Base-by-base conservation (phyloP, 169 alveolate species). In the Babesia bigemina region DNA sequence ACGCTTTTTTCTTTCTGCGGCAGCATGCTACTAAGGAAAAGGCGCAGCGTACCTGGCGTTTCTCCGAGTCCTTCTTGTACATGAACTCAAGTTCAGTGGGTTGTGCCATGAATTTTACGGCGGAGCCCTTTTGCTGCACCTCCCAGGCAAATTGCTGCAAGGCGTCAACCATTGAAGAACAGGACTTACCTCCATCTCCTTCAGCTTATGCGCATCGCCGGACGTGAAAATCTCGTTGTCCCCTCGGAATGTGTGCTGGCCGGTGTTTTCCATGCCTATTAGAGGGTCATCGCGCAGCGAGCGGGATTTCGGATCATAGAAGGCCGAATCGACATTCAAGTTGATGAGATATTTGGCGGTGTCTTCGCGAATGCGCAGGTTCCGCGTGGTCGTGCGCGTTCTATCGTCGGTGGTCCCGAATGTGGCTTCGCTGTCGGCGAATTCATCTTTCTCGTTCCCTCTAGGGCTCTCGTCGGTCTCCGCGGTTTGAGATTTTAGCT, bases 311-410 rank as follows among this genome's bases (percentile, higher is more conserved):
- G 99, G 98, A 83, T 96, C 99, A 88, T 97, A 97, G 78, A 72
- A 93, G 36, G 99, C 99, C 17, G 99, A 95, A 75, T 95, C 93
- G 33, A 93, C 91, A 84, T 96, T 98, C 67, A 98, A 70, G 83
- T 98, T 96, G 60, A 93, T 86, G 12, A 98, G 85, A 84, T 98
- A 98, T 84, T 96, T 95, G 21, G 99, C 99, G 53, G 98, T 95
- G 78, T 98, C 99, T 73, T 97, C 99, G 52, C 99, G 91, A 33
- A 95, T 95, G 60, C 99, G 93, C 73, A 97, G 88, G 84, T 96
- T 95, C 71, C 97, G 91, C 14, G 96, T 57, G 33, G 90, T 83
- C n/a, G 86, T 83, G 22, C 86, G 66, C 4, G 90, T 74, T 36
- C 67, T 48, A 45, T 59, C 75, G 49, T 83, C 90, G 36, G 59